Evolutionary conservation across 495 filamentous ascomycete species (phyloP).

Genomic region (Xylaria grammica): DNA sequence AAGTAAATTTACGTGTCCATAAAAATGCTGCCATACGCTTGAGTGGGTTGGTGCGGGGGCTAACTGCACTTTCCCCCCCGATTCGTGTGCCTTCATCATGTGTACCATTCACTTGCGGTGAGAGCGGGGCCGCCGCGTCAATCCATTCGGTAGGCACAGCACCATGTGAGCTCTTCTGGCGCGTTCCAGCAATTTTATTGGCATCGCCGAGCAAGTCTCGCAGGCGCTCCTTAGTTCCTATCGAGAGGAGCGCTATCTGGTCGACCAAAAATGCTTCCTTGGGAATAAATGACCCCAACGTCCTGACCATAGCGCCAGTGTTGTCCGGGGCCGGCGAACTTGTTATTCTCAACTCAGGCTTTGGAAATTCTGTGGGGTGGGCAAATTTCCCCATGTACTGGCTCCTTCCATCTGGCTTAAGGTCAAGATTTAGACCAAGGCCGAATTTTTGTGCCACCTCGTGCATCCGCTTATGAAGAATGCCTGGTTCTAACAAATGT

Average conservation of each 20-base stretch:
- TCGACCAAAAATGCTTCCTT: slow-evolving; percentile 71
- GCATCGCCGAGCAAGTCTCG: slow-evolving; percentile 74
- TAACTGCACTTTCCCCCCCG: slow-evolving; percentile 49
- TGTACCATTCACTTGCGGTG: slow-evolving; percentile 38
- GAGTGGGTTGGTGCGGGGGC: slow-evolving; percentile 56
- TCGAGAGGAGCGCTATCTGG: slow-evolving; percentile 74
- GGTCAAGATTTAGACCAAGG: slow-evolving; percentile 57
- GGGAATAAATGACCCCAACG: slow-evolving; percentile 68
- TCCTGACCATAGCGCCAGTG: slow-evolving; percentile 50
- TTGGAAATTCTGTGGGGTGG: slow-evolving; percentile 59
- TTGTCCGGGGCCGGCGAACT: slow-evolving; percentile 54
- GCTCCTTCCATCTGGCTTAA: slow-evolving; percentile 49
- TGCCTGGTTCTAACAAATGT: slow-evolving; percentile 46
- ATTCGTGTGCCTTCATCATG: slow-evolving; percentile 40
- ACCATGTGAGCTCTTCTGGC: slow-evolving; percentile 75
- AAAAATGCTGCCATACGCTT: slow-evolving; percentile 60
- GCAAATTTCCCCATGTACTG: slow-evolving; percentile 48
- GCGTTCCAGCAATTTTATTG: slow-evolving; percentile 63
- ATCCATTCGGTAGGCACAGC: slow-evolving; percentile 70
- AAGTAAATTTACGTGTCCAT: slow-evolving; percentile 31
- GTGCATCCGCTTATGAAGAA: slow-evolving; percentile 55
- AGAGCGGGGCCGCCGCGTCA: slow-evolving; percentile 60
- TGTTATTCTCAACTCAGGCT: slow-evolving; percentile 34
- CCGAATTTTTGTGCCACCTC: slow-evolving; percentile 66
- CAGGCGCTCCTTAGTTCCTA: slow-evolving; percentile 74